Base-by-base conservation (phyloP, 192 early-diverging fungal genomes). In the Fimicolochytrium jonesii region DNA sequence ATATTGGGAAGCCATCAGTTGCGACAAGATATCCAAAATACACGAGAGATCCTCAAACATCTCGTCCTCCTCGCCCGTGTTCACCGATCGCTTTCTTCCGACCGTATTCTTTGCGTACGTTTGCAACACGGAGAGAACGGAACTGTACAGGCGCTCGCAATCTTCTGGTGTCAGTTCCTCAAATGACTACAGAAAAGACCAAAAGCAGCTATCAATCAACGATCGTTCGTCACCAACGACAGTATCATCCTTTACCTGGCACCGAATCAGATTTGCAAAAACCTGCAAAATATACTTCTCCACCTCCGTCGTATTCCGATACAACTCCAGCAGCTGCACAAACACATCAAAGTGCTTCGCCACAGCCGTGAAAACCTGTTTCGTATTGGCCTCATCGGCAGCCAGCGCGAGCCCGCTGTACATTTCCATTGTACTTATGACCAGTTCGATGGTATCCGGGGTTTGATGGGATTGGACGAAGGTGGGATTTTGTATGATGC, bases 371-470 rank as follows among this genome's bases (percentile, higher is more conserved):
- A 80, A 89, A 41, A 90, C 81, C 32, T 73, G 74, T 6, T 53
- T 66, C 17, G 84, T 82, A 44, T 87, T 92, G 34, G 66, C 71
- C 51, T 78, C 77, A 36, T 89, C 78, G 26, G 77, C 70, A 0
- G 87, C 82, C 13, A 87, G 56, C n/a, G 86, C 88, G 2, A 92
- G 66, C 25, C 90, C 90, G 59, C 85, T 83, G 69, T 86, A 89
- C 86, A 92, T 78, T 77, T 90, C 88, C 55, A 92, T 54, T 9
- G 81, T 76, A 49, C 86, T 85, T 44, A 86, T 72, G 25, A 92
- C 77, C 34, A 79, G 68, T 26, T 72, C 75, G 33, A 84, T 75
- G 25, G 83, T 72, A 20, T 79, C 66, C 15, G 69, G 61, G 2
- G 53, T 45, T 67, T 90, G 87, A 67, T 79, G 87, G 25, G 64